Evolutionary conservation across 345 rosid genomes (phyloP).

Genomic region (Chamaenerion angustifolium): DNA sequence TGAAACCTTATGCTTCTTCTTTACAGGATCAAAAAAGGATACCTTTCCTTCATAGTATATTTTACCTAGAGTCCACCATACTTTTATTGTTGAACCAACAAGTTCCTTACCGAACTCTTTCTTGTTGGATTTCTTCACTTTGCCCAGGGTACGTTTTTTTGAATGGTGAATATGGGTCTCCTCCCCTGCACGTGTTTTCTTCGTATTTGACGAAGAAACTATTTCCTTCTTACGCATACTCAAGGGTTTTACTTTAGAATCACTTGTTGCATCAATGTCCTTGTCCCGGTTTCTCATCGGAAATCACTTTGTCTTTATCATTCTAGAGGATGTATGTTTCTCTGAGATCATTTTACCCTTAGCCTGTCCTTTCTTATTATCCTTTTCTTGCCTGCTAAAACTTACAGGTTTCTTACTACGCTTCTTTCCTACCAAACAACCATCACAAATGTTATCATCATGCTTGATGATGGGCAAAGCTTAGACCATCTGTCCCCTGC

Average conservation of each 20-base stretch:
- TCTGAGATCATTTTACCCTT: too few relatives aligned
- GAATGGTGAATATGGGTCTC: slow-evolving; percentile 43
- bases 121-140: slow-evolving; percentile 42
- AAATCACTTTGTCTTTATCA: too few relatives aligned
- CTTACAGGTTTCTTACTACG: too few relatives aligned
- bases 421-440: too few relatives aligned
- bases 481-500: too few relatives aligned
- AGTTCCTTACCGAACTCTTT: too few relatives aligned
- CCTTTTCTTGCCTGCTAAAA: too few relatives aligned
- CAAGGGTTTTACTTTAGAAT: slow-evolving; percentile 32
- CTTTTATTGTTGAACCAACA: slow-evolving; percentile 64
- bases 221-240: slow-evolving; percentile 20
- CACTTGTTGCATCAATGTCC: slow-evolving; percentile 29
- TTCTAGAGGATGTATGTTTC: too few relatives aligned
- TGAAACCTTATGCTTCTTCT: slow-evolving; percentile 64
- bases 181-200: slow-evolving; percentile 28
- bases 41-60: slow-evolving; percentile 56
- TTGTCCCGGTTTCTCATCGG: too few relatives aligned
- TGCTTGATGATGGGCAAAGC: too few relatives aligned
- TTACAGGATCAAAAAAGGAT: slow-evolving; percentile 36
- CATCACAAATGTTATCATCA: too few relatives aligned
- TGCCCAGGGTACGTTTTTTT: slow-evolving; percentile 39
- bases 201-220: slow-evolving; percentile 46
- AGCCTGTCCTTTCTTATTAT: too few relatives aligned
- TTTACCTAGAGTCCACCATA: slow-evolving; percentile 84